Evolutionary conservation across 345 rosid species (phyloP), one percentile per base, ranked within the genome.

Genomic region (Aquilaria yunnanensis): DNA sequence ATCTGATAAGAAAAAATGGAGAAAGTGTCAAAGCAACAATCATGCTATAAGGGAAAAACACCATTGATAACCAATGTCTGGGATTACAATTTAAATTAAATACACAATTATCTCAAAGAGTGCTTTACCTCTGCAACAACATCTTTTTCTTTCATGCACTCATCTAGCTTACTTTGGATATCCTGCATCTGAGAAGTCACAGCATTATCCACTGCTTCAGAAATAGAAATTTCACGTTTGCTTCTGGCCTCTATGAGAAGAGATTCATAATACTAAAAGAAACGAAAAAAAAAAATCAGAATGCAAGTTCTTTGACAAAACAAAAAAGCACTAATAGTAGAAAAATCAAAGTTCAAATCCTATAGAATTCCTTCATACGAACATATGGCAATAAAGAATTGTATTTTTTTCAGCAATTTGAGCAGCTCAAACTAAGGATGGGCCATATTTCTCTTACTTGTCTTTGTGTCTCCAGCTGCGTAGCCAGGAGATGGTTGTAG

Each of bases 401-500:
- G 16, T 12, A 37, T 3, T 37, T 37, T 37, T 37, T 9, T 37
- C 43, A 37, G 8, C 43, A 37, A 5, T 37, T 5, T 37, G 43
- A 37, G 8, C 43, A 37, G 5, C 43, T 37, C 43, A 37, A 37
- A 37, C 43, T 37, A 9, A 37, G 8, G 8, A 5, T 54, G n/a
- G 14, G 52, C 67, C 14, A 51, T 47, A 57, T 54, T 53, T 49
- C 51, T 52, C 86, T 72, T 71, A 88, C 99, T 73, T 90, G 94
- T 81, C 99, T 83, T 63, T 88, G 97, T 64, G 68, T 77, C 72
- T 81, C 85, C 68, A 88, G 64, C 72, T 94, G 93, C 62, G 80
- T 86, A 43, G 97, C 89, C 68, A 91, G 89, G 74, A 90, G 95
- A 70, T 64, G 87, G 70, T 84, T 90, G 77, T 88, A 90, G 80